A percentile compares a stretch with the other conserved stretches of the same genome.
These are phyloP conservation scores for Boletus eberwhitei DNA, from an alignment of 768 basidiomycete genomes.

Conservation along the genomic window DNA sequence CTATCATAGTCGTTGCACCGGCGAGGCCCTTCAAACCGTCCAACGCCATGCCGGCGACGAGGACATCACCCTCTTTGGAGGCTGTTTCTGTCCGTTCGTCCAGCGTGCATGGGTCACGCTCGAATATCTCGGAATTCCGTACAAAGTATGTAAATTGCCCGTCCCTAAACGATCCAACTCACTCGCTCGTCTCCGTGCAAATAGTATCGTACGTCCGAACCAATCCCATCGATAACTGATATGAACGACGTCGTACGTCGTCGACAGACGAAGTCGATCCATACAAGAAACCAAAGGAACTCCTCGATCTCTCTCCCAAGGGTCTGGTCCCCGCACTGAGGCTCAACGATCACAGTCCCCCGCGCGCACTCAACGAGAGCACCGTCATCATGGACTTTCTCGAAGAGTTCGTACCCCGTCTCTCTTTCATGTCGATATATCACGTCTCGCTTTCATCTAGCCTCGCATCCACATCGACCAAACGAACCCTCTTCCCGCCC, in stretches of 20 bases:
- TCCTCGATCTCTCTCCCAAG: slow-evolving; percentile 79
- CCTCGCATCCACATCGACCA: slow-evolving; percentile 46
- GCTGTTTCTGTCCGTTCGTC: slow-evolving; percentile 80
- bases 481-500: slow-evolving; percentile 56
- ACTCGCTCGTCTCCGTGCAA: background rate
- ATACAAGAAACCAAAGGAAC: slow-evolving; percentile 75
- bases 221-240: background rate
- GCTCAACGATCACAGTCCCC: slow-evolving; percentile 50
- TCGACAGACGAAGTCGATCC: slow-evolving; percentile 72
- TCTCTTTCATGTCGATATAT: background rate
- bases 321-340: slow-evolving; percentile 74
- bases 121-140: slow-evolving; percentile 66
- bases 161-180: background rate
- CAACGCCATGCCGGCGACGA: slow-evolving; percentile 43
- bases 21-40: slow-evolving; percentile 55
- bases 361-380: slow-evolving; percentile 71
- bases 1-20: slow-evolving; percentile 43
- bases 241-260: background rate
- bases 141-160: slow-evolving; percentile 50
- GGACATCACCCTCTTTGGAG: slow-evolving; percentile 65
- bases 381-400: slow-evolving; percentile 77
- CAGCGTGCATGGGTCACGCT: slow-evolving; percentile 77
- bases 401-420: slow-evolving; percentile 54
- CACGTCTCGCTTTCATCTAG: slow-evolving; percentile 25
- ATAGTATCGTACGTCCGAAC: slow-evolving; percentile 39